A percentile compares a stretch with the other conserved stretches of the same genome.
Evolutionary conservation across 1,284 basidiomycete species (phyloP).

Genomic region (Irpex sp.): DNA sequence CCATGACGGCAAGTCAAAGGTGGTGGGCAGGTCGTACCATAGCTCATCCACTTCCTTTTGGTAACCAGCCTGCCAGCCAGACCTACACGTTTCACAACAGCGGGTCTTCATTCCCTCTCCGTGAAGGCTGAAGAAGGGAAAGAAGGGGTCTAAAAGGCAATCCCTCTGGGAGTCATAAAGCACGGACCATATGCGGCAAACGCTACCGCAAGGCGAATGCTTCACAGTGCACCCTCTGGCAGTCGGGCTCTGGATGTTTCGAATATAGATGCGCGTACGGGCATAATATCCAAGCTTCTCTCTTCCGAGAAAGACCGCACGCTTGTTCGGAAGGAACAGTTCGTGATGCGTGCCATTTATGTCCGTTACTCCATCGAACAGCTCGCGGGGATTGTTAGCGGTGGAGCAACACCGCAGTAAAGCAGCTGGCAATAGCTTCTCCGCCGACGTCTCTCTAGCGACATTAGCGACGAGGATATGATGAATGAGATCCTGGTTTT

Average conservation of each 20-base stretch:
- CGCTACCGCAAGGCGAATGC: background rate
- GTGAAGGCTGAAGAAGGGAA: background rate
- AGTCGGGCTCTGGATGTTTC: background rate
- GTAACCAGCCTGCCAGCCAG: background rate
- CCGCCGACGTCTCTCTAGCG: background rate
- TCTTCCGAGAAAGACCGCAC: background rate
- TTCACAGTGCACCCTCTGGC: background rate
- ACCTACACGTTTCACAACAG: background rate
- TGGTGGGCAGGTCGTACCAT: background rate
- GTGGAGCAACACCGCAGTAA: background rate
- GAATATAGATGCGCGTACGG: background rate
- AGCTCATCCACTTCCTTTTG: background rate
- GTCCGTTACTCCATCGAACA: background rate
- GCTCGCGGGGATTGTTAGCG: background rate
- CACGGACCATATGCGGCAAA: too few relatives aligned
- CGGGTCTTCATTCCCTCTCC: background rate
- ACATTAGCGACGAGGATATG: background rate
- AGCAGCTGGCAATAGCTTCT: background rate
- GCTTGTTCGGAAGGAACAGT: background rate
- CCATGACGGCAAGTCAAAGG: background rate
- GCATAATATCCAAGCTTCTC: background rate
- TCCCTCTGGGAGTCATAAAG: background rate
- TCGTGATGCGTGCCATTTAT: background rate
- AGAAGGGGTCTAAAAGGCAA: background rate
- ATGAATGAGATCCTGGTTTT: background rate